phyloP scores from a whole-genome alignment of 2,329 filamentous ascomycete species.

The Botrytis fabae region DNA sequence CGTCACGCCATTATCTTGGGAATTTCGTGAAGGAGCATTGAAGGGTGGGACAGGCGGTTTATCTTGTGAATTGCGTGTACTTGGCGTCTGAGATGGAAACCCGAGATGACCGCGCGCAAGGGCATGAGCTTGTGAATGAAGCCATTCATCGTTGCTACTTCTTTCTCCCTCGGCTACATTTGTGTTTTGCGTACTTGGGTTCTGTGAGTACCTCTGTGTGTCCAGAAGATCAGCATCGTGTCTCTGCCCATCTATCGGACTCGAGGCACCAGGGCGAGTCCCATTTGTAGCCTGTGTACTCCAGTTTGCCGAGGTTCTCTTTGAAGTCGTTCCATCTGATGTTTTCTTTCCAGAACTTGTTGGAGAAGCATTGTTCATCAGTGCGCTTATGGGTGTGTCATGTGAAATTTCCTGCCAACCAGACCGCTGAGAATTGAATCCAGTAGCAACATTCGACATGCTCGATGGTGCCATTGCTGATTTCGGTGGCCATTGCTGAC shows the following conservation, averaged over 20 bases:
- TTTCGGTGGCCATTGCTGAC: slow-evolving; percentile 41
- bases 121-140: slow-evolving; percentile 58
- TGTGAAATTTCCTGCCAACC: slow-evolving; percentile 57
- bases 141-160: slow-evolving; percentile 56
- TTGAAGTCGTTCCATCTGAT: slow-evolving; percentile 46
- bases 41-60: slow-evolving; percentile 45
- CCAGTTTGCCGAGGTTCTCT: slow-evolving; percentile 53
- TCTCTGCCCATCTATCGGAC: slow-evolving; percentile 32
- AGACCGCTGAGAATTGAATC: slow-evolving; percentile 58
- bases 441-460: slow-evolving; percentile 30
- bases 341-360: slow-evolving; percentile 83
- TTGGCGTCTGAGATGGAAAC: slow-evolving; percentile 38
- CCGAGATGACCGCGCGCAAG: slow-evolving; percentile 46
- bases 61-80: slow-evolving; percentile 38
- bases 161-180: slow-evolving; percentile 38
- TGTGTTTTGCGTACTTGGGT: slow-evolving; percentile 23
- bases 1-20: slow-evolving; percentile 29
- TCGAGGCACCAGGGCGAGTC: slow-evolving; percentile 40
- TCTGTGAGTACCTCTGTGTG: slow-evolving; percentile 45
- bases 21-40: slow-evolving; percentile 38
- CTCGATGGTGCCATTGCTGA: slow-evolving; percentile 46
- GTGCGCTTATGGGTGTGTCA: slow-evolving; percentile 58
- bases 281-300: slow-evolving; percentile 76
- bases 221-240: slow-evolving; percentile 50
- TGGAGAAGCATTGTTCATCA: slow-evolving; percentile 84